Evolutionary conservation across 441 rosid species (phyloP).

Genomic region (Daphne laureola): DNA sequence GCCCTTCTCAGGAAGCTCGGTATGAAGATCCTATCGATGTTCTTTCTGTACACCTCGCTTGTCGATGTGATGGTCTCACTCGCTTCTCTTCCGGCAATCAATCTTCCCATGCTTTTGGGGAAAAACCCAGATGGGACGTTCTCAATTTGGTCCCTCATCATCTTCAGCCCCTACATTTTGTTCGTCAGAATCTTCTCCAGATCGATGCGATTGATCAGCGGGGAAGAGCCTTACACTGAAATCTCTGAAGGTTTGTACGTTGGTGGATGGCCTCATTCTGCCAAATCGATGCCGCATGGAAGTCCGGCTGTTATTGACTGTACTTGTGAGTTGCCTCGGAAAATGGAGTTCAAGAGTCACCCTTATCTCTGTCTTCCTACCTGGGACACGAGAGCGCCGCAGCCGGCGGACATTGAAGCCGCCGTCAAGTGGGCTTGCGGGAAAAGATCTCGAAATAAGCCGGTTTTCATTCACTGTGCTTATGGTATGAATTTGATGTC

Average conservation of each 20-base stretch:
- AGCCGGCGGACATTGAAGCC: slow-evolving; percentile 53
- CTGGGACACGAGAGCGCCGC: slow-evolving; percentile 72
- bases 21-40: slow-evolving; percentile 26
- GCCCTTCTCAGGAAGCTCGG: slow-evolving; percentile 22
- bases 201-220: slow-evolving; percentile 31
- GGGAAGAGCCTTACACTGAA: slow-evolving; percentile 52
- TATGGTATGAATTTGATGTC: slow-evolving; percentile 36
- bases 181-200: slow-evolving; percentile 38
- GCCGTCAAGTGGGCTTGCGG: slow-evolving; percentile 73
- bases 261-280: slow-evolving; percentile 69
- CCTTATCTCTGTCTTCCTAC: slow-evolving; percentile 60
- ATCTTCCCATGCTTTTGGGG: slow-evolving; percentile 56
- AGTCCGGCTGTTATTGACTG: slow-evolving; percentile 66
- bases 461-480: slow-evolving; percentile 59
- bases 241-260: slow-evolving; percentile 48
- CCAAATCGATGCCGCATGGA: slow-evolving; percentile 45
- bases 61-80: slow-evolving; percentile 38
- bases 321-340: slow-evolving; percentile 61
- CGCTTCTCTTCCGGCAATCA: slow-evolving; percentile 51
- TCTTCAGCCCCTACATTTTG: slow-evolving; percentile 49
- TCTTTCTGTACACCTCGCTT: slow-evolving; percentile 46
- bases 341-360: slow-evolving; percentile 30
- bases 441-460: slow-evolving; percentile 51
- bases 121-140: slow-evolving; percentile 58
- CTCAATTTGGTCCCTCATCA: slow-evolving; percentile 45